These are phyloP conservation scores for Diaporthe longicolla DNA, from an alignment of 2,329 filamentous ascomycete species.

Conservation along the genomic window DNA sequence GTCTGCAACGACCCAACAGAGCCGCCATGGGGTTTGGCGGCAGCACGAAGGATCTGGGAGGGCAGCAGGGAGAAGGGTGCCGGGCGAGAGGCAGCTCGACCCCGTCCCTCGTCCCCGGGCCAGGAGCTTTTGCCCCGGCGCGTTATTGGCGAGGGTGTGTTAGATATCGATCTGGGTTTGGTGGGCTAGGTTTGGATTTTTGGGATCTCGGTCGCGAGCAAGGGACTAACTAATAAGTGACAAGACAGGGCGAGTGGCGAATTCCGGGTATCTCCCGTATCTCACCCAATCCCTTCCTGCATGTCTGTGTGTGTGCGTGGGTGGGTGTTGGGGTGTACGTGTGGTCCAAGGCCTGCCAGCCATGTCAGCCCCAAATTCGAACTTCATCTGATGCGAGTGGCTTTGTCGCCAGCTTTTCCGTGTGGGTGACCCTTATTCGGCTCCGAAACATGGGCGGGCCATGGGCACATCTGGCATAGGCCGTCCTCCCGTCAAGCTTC, in stretches of 20 bases:
- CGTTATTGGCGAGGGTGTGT: background rate
- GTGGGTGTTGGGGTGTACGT: no score
- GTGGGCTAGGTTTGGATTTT: conserved; percentile 2
- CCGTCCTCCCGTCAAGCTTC: background rate
- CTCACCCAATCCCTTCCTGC: background rate
- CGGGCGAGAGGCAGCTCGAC: conserved; percentile 1
- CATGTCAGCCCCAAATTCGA: background rate
- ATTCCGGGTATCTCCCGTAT: conserved; percentile 7
- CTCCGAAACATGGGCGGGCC: conserved; percentile 24
- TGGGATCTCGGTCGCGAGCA: conserved; percentile 30
- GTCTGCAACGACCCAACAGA: background rate
- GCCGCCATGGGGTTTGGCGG: background rate
- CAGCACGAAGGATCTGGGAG: background rate
- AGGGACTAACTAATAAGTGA: background rate
- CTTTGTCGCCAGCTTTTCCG: conserved; percentile 7
- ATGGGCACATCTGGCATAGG: background rate
- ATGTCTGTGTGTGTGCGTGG: background rate
- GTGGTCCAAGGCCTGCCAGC: background rate
- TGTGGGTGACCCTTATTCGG: conserved; percentile 4
- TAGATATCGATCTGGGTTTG: conserved; percentile 11
- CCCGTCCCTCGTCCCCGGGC: background rate
- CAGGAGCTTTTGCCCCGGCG: conserved; percentile 16
- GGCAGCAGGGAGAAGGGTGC: background rate
- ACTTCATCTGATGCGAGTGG: conserved; percentile 6
- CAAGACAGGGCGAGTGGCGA: conserved; percentile 4